Evolutionary conservation across 495 filamentous ascomycete species (phyloP).

Genomic region (Daldinia grandis): DNA sequence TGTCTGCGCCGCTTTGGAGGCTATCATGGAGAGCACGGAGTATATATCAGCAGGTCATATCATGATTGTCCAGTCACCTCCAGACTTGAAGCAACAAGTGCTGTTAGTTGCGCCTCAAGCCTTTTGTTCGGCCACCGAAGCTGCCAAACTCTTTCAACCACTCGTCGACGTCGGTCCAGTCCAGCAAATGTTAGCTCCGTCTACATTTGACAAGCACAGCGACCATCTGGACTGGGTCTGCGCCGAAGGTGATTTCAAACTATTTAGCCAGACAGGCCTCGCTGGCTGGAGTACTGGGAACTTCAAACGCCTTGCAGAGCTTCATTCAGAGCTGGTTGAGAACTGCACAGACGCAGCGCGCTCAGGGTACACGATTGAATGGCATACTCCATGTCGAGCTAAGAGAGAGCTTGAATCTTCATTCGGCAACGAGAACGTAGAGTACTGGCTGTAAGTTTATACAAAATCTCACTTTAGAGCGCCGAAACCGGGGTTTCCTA

Average conservation of each 20-base stretch:
- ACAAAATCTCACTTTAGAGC: neutral
- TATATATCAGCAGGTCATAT: slow-evolving; percentile 15
- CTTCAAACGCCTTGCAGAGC: neutral
- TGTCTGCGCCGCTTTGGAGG: neutral
- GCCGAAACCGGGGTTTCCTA: neutral
- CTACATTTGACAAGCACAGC: neutral
- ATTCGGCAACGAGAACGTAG: neutral
- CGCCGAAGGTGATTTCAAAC: neutral
- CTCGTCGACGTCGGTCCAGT: neutral
- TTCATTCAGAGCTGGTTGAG: neutral
- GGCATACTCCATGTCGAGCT: neutral
- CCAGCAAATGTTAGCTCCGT: neutral
- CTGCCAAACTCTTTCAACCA: neutral
- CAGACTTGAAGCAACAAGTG: slow-evolving; percentile 18
- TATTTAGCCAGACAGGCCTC: neutral
- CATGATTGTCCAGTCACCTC: slow-evolving; percentile 29
- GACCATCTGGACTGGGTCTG: neutral
- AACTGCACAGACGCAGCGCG: neutral
- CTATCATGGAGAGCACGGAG: neutral
- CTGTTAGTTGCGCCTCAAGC: slow-evolving; percentile 19
- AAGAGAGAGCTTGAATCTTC: neutral
- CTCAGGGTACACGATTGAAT: neutral
- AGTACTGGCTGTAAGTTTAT: neutral
- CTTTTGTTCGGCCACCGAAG: neutral
- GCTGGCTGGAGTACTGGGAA: neutral